A percentile compares a stretch with the other conserved stretches of the same genome.
phyloP scores from a whole-genome alignment of 1,284 basidiomycete genomes.

The Ustilago shanxiensis region DNA sequence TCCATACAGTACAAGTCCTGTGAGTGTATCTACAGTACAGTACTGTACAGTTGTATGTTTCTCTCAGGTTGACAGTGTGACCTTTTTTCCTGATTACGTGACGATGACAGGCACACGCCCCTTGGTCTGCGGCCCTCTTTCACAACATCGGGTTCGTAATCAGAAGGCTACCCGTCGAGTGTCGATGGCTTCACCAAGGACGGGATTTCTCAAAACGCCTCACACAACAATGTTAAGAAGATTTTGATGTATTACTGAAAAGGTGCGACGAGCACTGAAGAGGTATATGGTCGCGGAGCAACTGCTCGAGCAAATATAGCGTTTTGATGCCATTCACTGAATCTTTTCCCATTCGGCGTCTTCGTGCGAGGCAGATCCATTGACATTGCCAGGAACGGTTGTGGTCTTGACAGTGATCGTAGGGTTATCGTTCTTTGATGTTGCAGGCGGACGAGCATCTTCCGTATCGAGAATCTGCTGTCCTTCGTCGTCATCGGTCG shows the following conservation, averaged over 20 bases:
- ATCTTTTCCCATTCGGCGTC: conserved; percentile 60
- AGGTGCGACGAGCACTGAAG: not conserved
- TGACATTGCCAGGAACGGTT: conserved; percentile 40
- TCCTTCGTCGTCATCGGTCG: conserved; percentile 21
- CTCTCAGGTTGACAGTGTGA: too few relatives aligned
- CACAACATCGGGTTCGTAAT: too few relatives aligned
- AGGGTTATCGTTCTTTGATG: conserved; percentile 17
- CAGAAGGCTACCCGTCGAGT: too few relatives aligned
- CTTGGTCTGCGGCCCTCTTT: too few relatives aligned
- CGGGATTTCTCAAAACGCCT: too few relatives aligned
- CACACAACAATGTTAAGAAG: too few relatives aligned
- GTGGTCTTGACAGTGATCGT: conserved; percentile 36
- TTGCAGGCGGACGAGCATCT: conserved; percentile 30
- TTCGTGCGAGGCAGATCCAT: conserved; percentile 21
- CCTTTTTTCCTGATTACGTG: too few relatives aligned
- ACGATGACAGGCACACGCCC: too few relatives aligned
- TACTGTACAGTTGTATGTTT: too few relatives aligned
- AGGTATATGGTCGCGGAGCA: not conserved
- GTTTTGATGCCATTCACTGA: conserved; percentile 9
- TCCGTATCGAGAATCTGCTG: conserved; percentile 27
- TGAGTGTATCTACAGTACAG: too few relatives aligned
- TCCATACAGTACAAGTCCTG: too few relatives aligned
- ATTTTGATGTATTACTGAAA: not conserved
- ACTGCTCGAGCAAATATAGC: not conserved
- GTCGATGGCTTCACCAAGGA: too few relatives aligned